Base-by-base conservation (phyloP, 768 basidiomycete genomes). In the Russula emetica region DNA sequence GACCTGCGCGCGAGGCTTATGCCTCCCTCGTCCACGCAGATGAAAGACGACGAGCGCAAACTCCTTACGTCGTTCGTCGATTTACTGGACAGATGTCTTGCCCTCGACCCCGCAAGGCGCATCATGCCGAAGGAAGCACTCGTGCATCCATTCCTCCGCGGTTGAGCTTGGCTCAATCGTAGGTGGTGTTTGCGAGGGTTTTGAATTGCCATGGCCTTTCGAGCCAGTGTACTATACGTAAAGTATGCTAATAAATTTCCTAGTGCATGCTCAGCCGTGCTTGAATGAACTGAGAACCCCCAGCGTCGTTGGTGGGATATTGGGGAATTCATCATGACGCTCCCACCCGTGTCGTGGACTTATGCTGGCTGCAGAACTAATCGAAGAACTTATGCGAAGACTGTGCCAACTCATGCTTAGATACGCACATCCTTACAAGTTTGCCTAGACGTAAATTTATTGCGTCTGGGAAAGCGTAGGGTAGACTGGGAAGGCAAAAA, bases 61-160 rank as follows among this genome's bases (percentile, higher is more conserved):
- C 73, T 92, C 68, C 67, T 97, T 11, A 71, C 80, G 26, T 83
- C 85, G 6, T 97, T 99, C 71, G 82, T 96, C 55, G 95, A 98
- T 73, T 74, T 98, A 51, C 74, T 99, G 62, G 95, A 98, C 71
- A 94, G 88, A 76, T 96, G 95, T 73, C 79, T 97, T 30, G 78
- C 84, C 24, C 80, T 99, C 18, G 96, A 98, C 72, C 90, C 95
- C 2, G 80, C 84, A 47, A 85, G 92, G 72, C 78, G 96, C 70
- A 84, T 97, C 36, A 86, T 85, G n/a, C 94, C 95, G 1, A 85
- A 88, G 71, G 96, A 98, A 71, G 94, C 92, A 5, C 79, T 98
- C 45, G 75, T 81, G 10, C 94, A 98, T 75, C 85, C 92, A 0
- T 98, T 96, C 75, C 85, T 98, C 61, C 80, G 89, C 57, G 83